A percentile compares a stretch with the other conserved stretches of the same genome.
phyloP scores from a whole-genome alignment of 192 early-diverging fungal genomes.

The Fimicolochytrium jonesii region DNA sequence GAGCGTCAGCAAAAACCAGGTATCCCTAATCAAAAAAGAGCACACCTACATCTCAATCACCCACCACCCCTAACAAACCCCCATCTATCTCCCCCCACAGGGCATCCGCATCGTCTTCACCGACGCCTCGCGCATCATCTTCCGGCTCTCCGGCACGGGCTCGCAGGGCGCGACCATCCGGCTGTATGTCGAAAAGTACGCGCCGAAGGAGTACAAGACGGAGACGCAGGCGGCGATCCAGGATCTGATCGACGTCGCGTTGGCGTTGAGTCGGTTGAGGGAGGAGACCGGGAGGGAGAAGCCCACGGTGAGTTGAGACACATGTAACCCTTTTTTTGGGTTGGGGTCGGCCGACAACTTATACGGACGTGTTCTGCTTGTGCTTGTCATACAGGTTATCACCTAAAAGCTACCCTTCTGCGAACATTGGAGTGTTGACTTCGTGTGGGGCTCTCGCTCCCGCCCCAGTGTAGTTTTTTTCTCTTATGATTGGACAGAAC shows the following conservation, averaged over 20 bases:
- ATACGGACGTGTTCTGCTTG: no score
- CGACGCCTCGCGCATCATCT: conserved; percentile 89
- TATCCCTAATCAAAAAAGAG: no score
- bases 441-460: no score
- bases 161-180: conserved; percentile 93
- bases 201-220: conserved; percentile 52
- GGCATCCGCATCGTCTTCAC: conserved; percentile 87
- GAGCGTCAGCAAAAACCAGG: conserved; percentile 78
- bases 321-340: no score
- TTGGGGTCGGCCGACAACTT: no score
- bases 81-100: conserved; percentile 40
- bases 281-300: conserved; percentile 81
- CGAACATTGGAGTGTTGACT: no score
- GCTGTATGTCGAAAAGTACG: conserved; percentile 93
- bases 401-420: no score
- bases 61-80: not conserved
- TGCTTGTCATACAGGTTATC: no score
- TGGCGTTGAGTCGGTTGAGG: conserved; percentile 68
- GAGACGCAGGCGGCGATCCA: conserved; percentile 84
- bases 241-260: conserved; percentile 80
- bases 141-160: conserved; percentile 91
- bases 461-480: no score
- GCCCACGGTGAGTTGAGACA: conserved; percentile 68
- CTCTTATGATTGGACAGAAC: no score
- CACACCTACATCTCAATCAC: not conserved